Conservation (phyloP, 1,284 basidiomycete species). For the Athelia psychrophila region DNA sequence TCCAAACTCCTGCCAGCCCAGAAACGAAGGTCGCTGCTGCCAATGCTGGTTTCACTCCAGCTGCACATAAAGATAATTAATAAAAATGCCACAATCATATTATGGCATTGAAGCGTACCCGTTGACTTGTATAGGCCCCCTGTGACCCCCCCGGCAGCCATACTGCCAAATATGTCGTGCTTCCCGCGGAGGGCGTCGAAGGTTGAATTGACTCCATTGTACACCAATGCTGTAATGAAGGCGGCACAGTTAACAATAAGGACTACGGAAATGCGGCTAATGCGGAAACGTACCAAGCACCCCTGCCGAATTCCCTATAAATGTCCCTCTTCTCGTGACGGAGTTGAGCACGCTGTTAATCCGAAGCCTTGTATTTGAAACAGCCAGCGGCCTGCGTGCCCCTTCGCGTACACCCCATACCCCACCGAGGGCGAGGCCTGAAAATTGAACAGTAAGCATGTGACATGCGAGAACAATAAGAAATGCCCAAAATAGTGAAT, state of each 20-base stretch:
- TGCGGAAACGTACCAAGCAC: conserved; percentile 73
- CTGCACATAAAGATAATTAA: conserved; percentile 43
- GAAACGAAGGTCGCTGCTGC: conserved; percentile 90
- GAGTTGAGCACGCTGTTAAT: conserved; percentile 98
- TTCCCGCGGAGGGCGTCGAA: conserved; percentile 88
- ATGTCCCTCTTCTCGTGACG: conserved; percentile 93
- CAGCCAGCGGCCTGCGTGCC: conserved; percentile 80
- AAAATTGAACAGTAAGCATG: conserved; percentile 60
- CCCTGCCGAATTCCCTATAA: conserved; percentile 98
- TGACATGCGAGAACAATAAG: conserved; percentile 77
- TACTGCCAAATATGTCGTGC: conserved; percentile 90
- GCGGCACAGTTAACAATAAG: conserved; percentile 21
- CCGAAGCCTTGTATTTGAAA: conserved; percentile 82
- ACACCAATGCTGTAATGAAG: conserved; percentile 76
- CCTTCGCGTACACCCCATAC: conserved; percentile 97
- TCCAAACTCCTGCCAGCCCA: conserved; percentile 87
- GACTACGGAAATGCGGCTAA: conserved; percentile 29
- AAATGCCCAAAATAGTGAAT: conserved; percentile 49
- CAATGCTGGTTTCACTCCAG: conserved; percentile 86
- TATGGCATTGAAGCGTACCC: conserved; percentile 52
- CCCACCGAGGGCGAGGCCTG: conserved; percentile 93
- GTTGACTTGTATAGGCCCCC: conserved; percentile 94
- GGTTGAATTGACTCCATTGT: conserved; percentile 95
- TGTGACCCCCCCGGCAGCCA: conserved; percentile 89
- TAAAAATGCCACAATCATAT: conserved; percentile 34